Conservation (phyloP, 2,329 filamentous ascomycete species). For the Dothidotthia symphoricarpi region DNA sequence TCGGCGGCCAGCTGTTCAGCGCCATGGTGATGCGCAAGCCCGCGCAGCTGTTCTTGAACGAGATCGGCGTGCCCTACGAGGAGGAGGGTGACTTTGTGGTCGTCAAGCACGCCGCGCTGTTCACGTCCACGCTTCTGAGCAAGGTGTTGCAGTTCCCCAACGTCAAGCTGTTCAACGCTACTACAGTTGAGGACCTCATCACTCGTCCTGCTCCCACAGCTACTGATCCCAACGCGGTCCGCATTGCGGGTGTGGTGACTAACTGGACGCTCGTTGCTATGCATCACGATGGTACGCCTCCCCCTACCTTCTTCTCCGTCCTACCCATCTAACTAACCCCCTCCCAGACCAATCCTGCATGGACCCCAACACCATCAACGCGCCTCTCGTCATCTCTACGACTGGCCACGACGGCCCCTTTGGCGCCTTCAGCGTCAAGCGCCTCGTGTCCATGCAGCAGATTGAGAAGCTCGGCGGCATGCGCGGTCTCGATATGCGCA, state of each 20-base stretch:
- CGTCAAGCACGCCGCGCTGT: constrained; percentile 89
- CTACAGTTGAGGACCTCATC: constrained; percentile 87
- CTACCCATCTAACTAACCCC: constrained; percentile 9
- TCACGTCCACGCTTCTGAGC: constrained; percentile 82
- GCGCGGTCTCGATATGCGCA: constrained; percentile 90
- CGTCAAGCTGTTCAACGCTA: constrained; percentile 95
- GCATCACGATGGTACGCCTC: constrained; percentile 33
- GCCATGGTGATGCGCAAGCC: constrained; percentile 96
- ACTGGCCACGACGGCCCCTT: constrained; percentile 91
- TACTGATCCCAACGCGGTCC: constrained; percentile 54
- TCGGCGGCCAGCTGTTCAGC: constrained; percentile 90
- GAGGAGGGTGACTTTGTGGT: constrained; percentile 87
- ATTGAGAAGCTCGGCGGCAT: constrained; percentile 85
- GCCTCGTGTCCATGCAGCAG: constrained; percentile 82
- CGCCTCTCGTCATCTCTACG: constrained; percentile 81
- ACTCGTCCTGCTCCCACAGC: constrained; percentile 59
- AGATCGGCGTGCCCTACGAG: constrained; percentile 80
- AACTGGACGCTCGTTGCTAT: constrained; percentile 93
- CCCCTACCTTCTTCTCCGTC: not conserved
- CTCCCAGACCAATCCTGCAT: constrained; percentile 90
- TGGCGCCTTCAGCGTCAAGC: constrained; percentile 87
- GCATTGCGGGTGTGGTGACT: constrained; percentile 85
- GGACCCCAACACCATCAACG: constrained; percentile 97
- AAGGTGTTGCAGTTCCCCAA: constrained; percentile 83
- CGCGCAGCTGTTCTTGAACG: constrained; percentile 77